Evolutionary conservation across 139 green algal species (phyloP).

Genomic region (Ostreobium quekettii): DNA sequence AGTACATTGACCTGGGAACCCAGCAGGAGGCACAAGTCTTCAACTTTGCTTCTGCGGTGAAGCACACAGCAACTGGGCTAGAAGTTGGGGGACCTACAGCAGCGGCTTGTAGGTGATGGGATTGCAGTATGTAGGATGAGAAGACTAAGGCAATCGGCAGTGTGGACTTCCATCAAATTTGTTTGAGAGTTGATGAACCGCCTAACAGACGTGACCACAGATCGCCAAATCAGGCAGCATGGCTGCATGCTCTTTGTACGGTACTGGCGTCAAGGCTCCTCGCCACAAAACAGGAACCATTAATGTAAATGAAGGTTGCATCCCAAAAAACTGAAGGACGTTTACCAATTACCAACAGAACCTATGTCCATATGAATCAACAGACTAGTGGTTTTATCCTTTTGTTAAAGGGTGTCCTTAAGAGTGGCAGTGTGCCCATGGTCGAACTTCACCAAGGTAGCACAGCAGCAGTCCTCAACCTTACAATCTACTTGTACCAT

Average conservation of each 20-base stretch:
- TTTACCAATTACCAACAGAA: too few relatives aligned
- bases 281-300: too few relatives aligned
- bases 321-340: too few relatives aligned
- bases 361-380: too few relatives aligned
- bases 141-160: neutral
- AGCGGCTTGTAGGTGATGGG: neutral
- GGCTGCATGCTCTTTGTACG: too few relatives aligned
- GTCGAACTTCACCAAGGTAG: neutral
- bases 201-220: too few relatives aligned
- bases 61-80: neutral
- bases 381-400: neutral
- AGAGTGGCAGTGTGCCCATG: too few relatives aligned
- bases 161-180: too few relatives aligned
- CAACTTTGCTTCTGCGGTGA: neutral
- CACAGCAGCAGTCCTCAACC: neutral
- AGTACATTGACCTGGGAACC: constrained; percentile 48
- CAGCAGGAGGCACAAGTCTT: neutral
- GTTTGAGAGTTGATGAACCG: too few relatives aligned
- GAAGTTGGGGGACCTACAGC: neutral
- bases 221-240: too few relatives aligned
- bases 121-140: neutral
- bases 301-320: too few relatives aligned
- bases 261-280: too few relatives aligned
- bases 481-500: neutral
- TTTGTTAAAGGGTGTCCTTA: neutral